These are phyloP conservation scores for Saccharomyces hybrid DNA, from an alignment of 1,139 yeast species.

Conservation along the genomic window DNA sequence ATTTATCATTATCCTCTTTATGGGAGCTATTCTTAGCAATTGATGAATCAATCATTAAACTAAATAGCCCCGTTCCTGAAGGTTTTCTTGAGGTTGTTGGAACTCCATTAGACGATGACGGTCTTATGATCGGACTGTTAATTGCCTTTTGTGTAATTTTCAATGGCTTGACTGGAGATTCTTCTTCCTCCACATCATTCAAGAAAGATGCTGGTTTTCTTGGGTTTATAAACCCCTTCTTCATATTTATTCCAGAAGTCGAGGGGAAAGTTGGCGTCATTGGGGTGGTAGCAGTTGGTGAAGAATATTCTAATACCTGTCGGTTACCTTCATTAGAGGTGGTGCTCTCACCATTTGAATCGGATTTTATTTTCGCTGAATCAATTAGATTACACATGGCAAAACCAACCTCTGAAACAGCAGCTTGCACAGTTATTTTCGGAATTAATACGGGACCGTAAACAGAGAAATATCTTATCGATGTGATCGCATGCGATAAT, in stretches of 20 bases:
- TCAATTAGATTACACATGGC: slow-evolving; percentile 65
- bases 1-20: not conserved
- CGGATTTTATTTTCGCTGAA: slow-evolving; percentile 42
- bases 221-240: slow-evolving; percentile 1
- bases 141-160: slow-evolving; percentile 30
- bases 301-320: not conserved
- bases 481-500: slow-evolving; percentile 67
- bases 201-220: slow-evolving; percentile 3
- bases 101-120: slow-evolving; percentile 4
- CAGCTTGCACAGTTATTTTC: slow-evolving; percentile 63
- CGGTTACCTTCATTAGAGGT: not conserved
- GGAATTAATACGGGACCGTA: slow-evolving; percentile 47
- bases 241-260: not conserved
- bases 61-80: slow-evolving; percentile 27
- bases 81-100: slow-evolving; percentile 21
- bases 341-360: not conserved
- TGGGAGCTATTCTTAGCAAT: slow-evolving; percentile 3
- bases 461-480: slow-evolving; percentile 68
- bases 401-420: slow-evolving; percentile 68
- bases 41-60: slow-evolving; percentile 20
- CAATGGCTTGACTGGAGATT: slow-evolving; percentile 34
- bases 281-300: slow-evolving; percentile 1
- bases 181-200: slow-evolving; percentile 13
- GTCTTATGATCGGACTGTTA: slow-evolving; percentile 14
- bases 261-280: slow-evolving; percentile 11